Base-by-base conservation (phyloP, 768 basidiomycete genomes). In the Tricholoma sp. region DNA sequence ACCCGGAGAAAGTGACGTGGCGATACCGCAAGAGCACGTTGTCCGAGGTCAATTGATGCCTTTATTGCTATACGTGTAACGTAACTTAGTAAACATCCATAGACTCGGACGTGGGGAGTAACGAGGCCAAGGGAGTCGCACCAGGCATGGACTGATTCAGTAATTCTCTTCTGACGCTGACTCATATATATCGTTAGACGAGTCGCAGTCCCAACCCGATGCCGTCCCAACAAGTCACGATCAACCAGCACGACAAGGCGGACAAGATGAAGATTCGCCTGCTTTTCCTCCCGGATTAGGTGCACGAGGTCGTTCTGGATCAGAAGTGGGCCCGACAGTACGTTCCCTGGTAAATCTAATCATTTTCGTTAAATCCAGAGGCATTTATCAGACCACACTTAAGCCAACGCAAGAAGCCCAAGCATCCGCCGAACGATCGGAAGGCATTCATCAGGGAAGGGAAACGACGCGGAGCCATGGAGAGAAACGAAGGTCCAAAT, bases 1-100 rank as follows among this genome's bases (percentile, higher is more conserved):
- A n/a, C n/a, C n/a, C 1, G 59, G 59, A 39, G 58, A 59, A 47
- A 60, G 51, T 6, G 41, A 50, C 5, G 60, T 61, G 12, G 60
- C 57, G 16, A 24, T 59, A 2, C 61, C 61, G 0, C 60, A 62
- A 24, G 63, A 62, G 29, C 45, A 57, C 4, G 24, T 34, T 51
- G 39, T 57, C 4, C 34, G 52, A 51, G 52, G 60, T 61, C 3
- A 7, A 60, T 53, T 9, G 2, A 10, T 2, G 2, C 11, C 2
- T 31, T 6, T 5, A 14, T 18, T 18, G 31, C 8, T 45, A 34
- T 22, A n/a, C n/a, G n/a, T n/a, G n/a, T n/a, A n/a, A 14, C 6
- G n/a, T 11, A 14, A 9, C 19, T 29, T 9, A 35, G 3, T 27
- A 9, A 19, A n/a, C 24, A 21, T 5, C 3, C 5, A 31, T 11